A percentile compares a stretch with the other conserved stretches of the same genome.
Conservation (phyloP, 2,329 filamentous ascomycete genomes). For the Nothophoma quercina region DNA sequence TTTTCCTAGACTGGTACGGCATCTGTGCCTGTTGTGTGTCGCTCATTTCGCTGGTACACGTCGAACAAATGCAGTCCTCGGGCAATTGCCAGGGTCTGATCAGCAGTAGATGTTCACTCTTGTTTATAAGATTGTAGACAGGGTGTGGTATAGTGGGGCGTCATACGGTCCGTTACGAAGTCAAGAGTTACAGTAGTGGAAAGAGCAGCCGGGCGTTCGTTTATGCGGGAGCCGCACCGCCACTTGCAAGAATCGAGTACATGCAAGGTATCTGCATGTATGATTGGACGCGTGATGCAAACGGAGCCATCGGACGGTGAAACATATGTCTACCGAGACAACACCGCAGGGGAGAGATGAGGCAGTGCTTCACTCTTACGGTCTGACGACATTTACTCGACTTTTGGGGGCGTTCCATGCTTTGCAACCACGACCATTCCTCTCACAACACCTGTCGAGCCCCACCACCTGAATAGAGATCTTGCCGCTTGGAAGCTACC, state of each 20-base stretch:
- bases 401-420: no score
- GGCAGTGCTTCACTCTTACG: no score
- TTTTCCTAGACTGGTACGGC: background rate
- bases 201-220: background rate
- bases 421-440: conserved; percentile 53
- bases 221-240: background rate
- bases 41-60: no score
- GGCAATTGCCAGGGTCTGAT: background rate
- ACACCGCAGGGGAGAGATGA: no score
- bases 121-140: no score
- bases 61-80: no score
- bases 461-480: conserved; percentile 55
- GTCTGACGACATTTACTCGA: no score
- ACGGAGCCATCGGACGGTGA: background rate
- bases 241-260: background rate
- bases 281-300: background rate
- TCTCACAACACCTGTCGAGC: conserved; percentile 45
- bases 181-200: background rate
- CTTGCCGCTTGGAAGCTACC: conserved; percentile 47
- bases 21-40: no score
- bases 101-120: background rate
- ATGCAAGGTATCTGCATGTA: background rate
- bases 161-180: no score
- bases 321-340: background rate
- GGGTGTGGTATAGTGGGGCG: no score